Evolutionary conservation across 179 eudicot species (phyloP), one percentile per base, ranked within the genome.

Genomic region (Carnegiea gigantea): DNA sequence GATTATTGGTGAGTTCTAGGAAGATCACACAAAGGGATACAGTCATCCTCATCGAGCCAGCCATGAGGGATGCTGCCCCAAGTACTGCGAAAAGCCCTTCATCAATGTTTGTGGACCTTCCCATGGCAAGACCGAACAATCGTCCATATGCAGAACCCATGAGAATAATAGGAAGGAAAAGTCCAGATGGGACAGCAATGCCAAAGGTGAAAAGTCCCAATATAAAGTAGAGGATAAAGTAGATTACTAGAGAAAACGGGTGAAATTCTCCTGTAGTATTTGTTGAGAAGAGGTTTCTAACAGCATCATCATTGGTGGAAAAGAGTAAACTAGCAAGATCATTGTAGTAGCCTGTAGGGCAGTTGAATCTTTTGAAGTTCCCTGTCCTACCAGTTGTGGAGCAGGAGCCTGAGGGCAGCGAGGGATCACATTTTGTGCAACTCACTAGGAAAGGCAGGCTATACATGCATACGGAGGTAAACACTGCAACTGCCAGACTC

Each of bases 21-120:
- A 93, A 94, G 77, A 95, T 95, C 18, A 95, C 95, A 72, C 98
- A 91, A 12, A 95, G 88, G 4, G 99, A 95, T 54, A 95, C 99
- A 9, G 98, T 93, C 98, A 93, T 95, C 78, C 99, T 89, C 99
- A 95, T 95, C 14, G 99, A 93, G 49, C 98, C 99, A 57, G 98
- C 92, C 98, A 95, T 93, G 82, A 95, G 94, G 36, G 98, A 89
- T 70, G 99, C 99, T 38, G 98, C 98, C 0, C 99, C 99, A 17
- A 95, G 93, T 48, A 95, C 99, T 1, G 99, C 97, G 48, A 85
- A 94, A 9, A 95, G 92, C 59, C 99, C 99, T 72, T 88, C 88
- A 78, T 95, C 98, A 5, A 95, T 89, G 10, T 88, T 89, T 78
- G 99, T 86, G 87, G 93, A 92, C 21, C 85, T 80, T 79, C 89